These are phyloP conservation scores for Lenzites betulinus DNA, from an alignment of 768 basidiomycete species.

Conservation along the genomic window DNA sequence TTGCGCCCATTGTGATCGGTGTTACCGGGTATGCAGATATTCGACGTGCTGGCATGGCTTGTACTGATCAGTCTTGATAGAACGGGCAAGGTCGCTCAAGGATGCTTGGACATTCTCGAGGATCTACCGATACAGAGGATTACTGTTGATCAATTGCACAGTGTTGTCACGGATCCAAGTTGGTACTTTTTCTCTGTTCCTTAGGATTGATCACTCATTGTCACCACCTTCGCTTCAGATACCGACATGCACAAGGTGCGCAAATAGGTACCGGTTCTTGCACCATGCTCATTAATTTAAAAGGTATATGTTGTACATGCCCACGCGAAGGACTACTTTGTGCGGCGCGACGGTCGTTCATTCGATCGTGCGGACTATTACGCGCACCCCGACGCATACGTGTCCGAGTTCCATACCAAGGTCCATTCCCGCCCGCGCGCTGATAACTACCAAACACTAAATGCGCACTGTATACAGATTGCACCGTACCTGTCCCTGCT, in stretches of 20 bases:
- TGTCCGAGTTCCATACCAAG: constrained; percentile 66
- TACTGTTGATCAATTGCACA: constrained; percentile 54
- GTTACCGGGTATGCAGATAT: constrained; percentile 67
- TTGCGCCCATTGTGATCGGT: constrained; percentile 81
- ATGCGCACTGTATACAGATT: no score
- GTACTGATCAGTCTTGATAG: constrained; percentile 37
- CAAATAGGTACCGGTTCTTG: background rate
- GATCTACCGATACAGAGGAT: constrained; percentile 71
- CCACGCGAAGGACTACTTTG: constrained; percentile 67
- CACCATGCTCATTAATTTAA: background rate
- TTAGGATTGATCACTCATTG: background rate
- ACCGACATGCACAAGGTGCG: constrained; percentile 59
- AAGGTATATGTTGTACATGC: constrained; percentile 81
- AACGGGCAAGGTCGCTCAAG: constrained; percentile 80
- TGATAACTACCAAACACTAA: background rate
- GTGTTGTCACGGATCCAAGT: constrained; percentile 57
- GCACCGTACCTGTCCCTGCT: constrained; percentile 86
- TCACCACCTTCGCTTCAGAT: constrained; percentile 35
- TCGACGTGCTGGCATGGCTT: background rate
- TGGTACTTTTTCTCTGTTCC: constrained; percentile 9
- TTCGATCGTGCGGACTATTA: constrained; percentile 78
- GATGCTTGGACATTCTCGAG: constrained; percentile 68
- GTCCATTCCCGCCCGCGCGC: constrained; percentile 44
- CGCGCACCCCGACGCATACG: constrained; percentile 61
- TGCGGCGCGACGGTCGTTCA: constrained; percentile 50